These are phyloP conservation scores for Musa schizocarpa DNA, from an alignment of 176 grass and related monocot genomes.

Conservation along the genomic window DNA sequence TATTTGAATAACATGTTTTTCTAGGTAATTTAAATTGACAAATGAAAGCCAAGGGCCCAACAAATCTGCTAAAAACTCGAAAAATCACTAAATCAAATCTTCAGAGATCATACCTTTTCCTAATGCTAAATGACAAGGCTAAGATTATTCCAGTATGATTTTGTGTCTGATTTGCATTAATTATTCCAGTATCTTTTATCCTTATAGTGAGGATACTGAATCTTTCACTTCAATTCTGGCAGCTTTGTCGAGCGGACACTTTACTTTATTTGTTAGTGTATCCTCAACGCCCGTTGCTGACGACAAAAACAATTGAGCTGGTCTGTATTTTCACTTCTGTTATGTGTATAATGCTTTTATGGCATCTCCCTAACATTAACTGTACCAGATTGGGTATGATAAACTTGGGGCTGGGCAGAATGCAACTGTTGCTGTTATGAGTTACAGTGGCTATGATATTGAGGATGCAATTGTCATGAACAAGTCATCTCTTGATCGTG, in stretches of 20 bases:
- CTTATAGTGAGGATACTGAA: slow-evolving; percentile 22
- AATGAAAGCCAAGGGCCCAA: too few relatives aligned
- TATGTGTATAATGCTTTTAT: not conserved
- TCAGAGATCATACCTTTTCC: too few relatives aligned
- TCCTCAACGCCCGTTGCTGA: slow-evolving; percentile 79
- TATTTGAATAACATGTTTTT: not conserved
- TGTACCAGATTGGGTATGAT: slow-evolving; percentile 79
- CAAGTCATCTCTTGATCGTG: slow-evolving; percentile 96
- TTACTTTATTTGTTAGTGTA: slow-evolving; percentile 89
- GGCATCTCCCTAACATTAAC: not conserved
- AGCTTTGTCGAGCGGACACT: slow-evolving; percentile 82
- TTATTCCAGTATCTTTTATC: not conserved
- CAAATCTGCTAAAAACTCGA: too few relatives aligned
- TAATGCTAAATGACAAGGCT: too few relatives aligned
- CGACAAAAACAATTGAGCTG: slow-evolving; percentile 96
- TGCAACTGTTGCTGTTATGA: slow-evolving; percentile 93
- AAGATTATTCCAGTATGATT: too few relatives aligned
- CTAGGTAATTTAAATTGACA: not conserved
- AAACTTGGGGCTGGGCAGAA: slow-evolving; percentile 94
- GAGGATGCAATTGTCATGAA: slow-evolving; percentile 99
- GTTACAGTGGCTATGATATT: slow-evolving; percentile 97
- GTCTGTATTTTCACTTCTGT: slow-evolving; percentile 31
- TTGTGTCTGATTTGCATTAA: too few relatives aligned
- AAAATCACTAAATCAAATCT: too few relatives aligned
- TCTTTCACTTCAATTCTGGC: slow-evolving; percentile 25